Evolutionary conservation across 768 basidiomycete genomes (phyloP), one percentile per base, ranked within the genome.

Genomic region (Lanmaoa pseudosensibilis): DNA sequence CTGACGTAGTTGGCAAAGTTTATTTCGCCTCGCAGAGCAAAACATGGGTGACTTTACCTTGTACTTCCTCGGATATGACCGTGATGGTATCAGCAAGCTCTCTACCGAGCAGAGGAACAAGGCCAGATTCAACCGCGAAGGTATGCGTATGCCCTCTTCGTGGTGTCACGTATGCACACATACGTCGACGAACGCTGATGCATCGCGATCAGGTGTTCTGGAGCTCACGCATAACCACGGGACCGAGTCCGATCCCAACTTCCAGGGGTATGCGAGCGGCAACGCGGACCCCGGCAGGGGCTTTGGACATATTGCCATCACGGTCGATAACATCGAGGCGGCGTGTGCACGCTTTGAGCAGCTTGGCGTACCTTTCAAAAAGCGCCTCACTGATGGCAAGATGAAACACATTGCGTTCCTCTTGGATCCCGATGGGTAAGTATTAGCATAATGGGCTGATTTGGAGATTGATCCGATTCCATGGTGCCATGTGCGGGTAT

Each of bases 151-250:
- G n/a, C 23, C 18, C 11, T n/a, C 18, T 45, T 25, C 41, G 4
- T 27, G 30, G 25, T 43, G 16, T 9, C 9, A 21, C n/a, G 18
- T 25, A 39, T 23, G 13, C 4, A 23, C 27, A 18, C 15, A 5
- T 6, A 15, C 10, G 5, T 27, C 10, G 5, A 40, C 34, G n/a
- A 18, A 16, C 27, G 23, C 53, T 40, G 46, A 59, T 34, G 13
- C 13, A 10, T 34, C 10, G 27, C 34, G 23, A 46, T n/a, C 62
- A 90, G 88, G 86, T 51, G 74, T 94, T 61, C 82, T 94, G 56
- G 92, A 95, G 70, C 80, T 94, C 47, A 93, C 89, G 2, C 86
- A 90, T 76, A 93, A 94, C 77, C 91, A 94, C 70, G 92, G 94
- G 53, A 92, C 92, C 54, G 96, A 98, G 75, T 76, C 74, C 53